A percentile compares a stretch with the other conserved stretches of the same genome.
Evolutionary conservation across 179 eudicot genomes (phyloP).

Genomic region (Spinacia oleracea): DNA sequence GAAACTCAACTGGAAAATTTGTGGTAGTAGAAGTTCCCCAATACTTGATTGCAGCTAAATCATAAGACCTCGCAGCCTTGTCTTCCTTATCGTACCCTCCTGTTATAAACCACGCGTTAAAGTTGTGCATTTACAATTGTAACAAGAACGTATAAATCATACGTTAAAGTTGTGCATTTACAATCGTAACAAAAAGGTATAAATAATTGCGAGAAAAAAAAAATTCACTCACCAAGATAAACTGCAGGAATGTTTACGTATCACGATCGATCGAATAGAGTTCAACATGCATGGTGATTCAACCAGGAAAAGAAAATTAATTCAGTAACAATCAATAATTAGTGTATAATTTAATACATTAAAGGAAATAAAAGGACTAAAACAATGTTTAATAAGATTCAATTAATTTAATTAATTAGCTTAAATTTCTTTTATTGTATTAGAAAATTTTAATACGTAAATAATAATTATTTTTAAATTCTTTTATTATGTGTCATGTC

Average conservation of each 20-base stretch:
- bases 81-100: slow-evolving; percentile 99
- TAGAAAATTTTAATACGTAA: neutral
- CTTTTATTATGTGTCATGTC: too few species aligned
- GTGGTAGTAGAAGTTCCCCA: slow-evolving; percentile 99
- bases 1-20: slow-evolving; percentile 71
- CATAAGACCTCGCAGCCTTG: slow-evolving; percentile 95
- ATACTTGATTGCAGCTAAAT: slow-evolving; percentile 88
- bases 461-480: too few species aligned
- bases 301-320: neutral
- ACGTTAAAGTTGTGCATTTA: neutral
- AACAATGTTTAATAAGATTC: too few species aligned
- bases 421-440: neutral
- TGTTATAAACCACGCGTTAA: slow-evolving; percentile 20
- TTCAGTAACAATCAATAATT: slow-evolving; percentile 3
- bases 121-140: neutral
- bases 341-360: neutral
- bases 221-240: slow-evolving; percentile 40
- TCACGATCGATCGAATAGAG: neutral
- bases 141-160: too few species aligned
- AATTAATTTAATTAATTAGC: too few species aligned
- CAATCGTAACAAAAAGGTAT: too few species aligned
- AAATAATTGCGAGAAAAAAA: too few species aligned
- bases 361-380: neutral
- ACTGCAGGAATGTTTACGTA: slow-evolving; percentile 26
- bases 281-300: slow-evolving; percentile 29